phyloP scores from a whole-genome alignment of 345 rosid species.

The Lagerstroemia speciosa region DNA sequence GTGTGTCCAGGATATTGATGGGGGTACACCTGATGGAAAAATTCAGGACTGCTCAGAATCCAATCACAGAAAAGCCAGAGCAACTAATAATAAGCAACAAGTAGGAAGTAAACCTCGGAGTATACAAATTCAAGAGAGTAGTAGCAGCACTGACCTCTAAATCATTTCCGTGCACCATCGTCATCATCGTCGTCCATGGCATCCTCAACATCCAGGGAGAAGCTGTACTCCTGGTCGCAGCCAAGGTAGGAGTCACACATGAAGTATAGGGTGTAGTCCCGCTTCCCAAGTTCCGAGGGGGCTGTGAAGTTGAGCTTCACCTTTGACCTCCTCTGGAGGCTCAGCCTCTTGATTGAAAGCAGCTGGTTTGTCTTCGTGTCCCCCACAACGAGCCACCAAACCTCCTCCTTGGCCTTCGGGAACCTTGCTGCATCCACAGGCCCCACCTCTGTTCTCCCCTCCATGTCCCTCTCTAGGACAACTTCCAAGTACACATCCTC shows the following conservation, averaged over 20 bases:
- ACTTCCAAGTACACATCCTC: constrained; percentile 61
- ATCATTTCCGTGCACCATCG: background rate
- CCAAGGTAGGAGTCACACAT: constrained; percentile 91
- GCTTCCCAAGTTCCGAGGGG: constrained; percentile 58
- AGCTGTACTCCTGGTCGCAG: constrained; percentile 76
- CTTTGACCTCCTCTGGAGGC: constrained; percentile 65
- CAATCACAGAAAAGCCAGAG: too few species aligned
- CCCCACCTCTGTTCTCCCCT: constrained; percentile 76
- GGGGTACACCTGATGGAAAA: too few species aligned
- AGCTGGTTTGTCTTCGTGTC: constrained; percentile 71
- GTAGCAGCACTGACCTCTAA: background rate
- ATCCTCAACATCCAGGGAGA: constrained; percentile 48
- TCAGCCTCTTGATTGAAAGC: constrained; percentile 81
- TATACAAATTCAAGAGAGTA: too few species aligned
- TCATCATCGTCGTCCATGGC: constrained; percentile 27
- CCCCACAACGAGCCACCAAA: constrained; percentile 95
- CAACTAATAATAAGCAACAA: too few species aligned
- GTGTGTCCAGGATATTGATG: too few species aligned
- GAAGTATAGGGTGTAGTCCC: constrained; percentile 54
- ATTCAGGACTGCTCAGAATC: too few species aligned
- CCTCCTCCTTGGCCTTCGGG: constrained; percentile 87
- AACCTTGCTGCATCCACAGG: constrained; percentile 61
- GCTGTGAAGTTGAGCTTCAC: constrained; percentile 75
- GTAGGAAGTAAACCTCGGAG: too few species aligned
- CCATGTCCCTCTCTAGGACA: constrained; percentile 64